Base-by-base conservation (phyloP, 208 protist genomes). In the Blechomonas ayalai region DNA sequence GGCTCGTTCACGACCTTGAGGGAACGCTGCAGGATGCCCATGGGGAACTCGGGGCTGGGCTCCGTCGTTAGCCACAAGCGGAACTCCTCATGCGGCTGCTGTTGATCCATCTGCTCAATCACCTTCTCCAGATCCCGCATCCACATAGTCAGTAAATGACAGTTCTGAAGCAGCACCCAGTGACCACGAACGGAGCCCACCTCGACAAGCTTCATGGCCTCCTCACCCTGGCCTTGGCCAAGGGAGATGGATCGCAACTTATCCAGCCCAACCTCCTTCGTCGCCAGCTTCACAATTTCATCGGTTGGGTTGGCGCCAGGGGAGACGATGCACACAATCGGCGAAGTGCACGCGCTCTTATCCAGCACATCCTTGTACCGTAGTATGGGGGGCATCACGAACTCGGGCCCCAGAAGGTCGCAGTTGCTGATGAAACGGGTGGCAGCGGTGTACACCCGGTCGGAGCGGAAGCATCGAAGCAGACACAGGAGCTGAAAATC, bases 141-240 rank as follows among this genome's bases (percentile, higher is more conserved):
- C 97, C 97, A 99, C 16, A 67, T 81, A 9, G 95, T 84, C 1
- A 99, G 74, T 48, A 99, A 68, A 62, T 99, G 98, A 71, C 97
- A 99, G 72, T 99, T 99, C 73, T 99, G 96, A 33, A 99, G 79
- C 46, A 99, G 70, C 37, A 99, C 95, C 98, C 98, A 99, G 43
- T 98, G 95, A 1, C 98, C 98, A 10, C 96, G 76, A 40, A 81
- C 73, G 3, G 89, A 70, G 31, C 95, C 98, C 9, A 83, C 75
- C 68, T 99, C 92, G 10, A 99, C 73, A 36, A 98, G 61, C 48
- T 84, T 67, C 77, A 97, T 92, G 7, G 98, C 98, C 59, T 97
- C 83, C 49, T 95, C 82, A 13, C 88, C 96, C 72, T 99, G 97
- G 18, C 97, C 97, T 59, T 99, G 97, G 34, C 98, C 98, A 13